A percentile compares a stretch with the other conserved stretches of the same genome.
Conservation (phyloP, 2,329 filamentous ascomycete genomes). For the Talaromyces islandicus region DNA sequence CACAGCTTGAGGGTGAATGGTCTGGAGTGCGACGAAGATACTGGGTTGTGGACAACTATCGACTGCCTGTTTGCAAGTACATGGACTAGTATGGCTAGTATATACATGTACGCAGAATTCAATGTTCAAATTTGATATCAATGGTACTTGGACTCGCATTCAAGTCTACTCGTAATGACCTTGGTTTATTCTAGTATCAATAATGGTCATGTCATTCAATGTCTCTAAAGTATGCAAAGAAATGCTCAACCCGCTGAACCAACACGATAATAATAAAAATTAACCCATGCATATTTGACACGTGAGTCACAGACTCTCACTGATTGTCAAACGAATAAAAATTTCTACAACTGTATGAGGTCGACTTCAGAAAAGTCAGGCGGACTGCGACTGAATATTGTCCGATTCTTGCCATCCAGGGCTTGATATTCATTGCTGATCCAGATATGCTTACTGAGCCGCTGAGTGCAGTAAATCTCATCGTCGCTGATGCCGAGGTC, state of each 20-base stretch:
- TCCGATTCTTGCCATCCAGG: constrained; percentile 73
- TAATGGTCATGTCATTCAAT: not conserved
- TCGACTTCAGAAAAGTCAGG: constrained; percentile 87
- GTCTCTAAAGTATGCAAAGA: not conserved
- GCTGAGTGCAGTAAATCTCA: constrained; percentile 72
- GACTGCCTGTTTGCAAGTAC: constrained; percentile 35
- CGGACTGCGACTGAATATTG: constrained; percentile 77
- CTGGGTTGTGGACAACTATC: constrained; percentile 67
- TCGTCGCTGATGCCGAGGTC: constrained; percentile 87
- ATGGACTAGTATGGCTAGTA: constrained; percentile 8
- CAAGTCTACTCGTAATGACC: not conserved
- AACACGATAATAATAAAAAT: not conserved
- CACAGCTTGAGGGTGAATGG: constrained; percentile 74
- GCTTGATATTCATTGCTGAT: constrained; percentile 91
- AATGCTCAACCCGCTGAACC: not conserved
- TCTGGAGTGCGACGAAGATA: constrained; percentile 81
- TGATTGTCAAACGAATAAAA: not conserved
- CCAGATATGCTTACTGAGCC: constrained; percentile 75
- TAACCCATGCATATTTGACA: not conserved
- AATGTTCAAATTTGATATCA: not conserved
- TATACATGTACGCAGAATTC: not conserved
- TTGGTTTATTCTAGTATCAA: not conserved
- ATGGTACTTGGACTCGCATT: not conserved
- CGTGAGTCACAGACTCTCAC: not conserved
- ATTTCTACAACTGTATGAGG: constrained; percentile 65